phyloP scores from a whole-genome alignment of 768 basidiomycete genomes.

The Pleurotus tuoliensis region DNA sequence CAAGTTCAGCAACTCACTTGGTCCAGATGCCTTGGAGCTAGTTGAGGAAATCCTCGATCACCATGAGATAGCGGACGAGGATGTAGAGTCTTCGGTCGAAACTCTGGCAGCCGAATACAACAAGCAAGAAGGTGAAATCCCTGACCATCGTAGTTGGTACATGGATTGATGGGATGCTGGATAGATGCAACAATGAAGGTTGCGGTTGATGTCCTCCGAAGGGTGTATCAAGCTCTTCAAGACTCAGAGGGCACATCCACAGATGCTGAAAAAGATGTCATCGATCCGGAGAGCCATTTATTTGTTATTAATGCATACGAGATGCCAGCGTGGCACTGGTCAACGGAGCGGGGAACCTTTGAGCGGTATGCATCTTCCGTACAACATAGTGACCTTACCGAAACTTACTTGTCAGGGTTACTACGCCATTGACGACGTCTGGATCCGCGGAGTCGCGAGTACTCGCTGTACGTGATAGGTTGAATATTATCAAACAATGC shows the following conservation, averaged over 20 bases:
- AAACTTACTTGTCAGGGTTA: conserved; percentile 35
- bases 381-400: conserved; percentile 2
- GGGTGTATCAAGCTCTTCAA: conserved; percentile 75
- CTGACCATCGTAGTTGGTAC: not conserved
- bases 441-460: conserved; percentile 84
- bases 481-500: conserved; percentile 90
- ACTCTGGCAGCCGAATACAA: conserved; percentile 84
- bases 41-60: conserved; percentile 67
- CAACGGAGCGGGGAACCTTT: conserved; percentile 80
- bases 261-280: conserved; percentile 49
- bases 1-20: conserved; percentile 85
- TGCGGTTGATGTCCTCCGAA: conserved; percentile 56
- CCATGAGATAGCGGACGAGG: conserved; percentile 67
- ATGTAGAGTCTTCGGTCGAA: conserved; percentile 73
- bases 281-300: conserved; percentile 81
- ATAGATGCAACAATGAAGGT: conserved; percentile 83
- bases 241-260: conserved; percentile 48
- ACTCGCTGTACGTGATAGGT: conserved; percentile 73
- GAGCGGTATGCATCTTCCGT: conserved; percentile 57
- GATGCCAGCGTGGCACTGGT: conserved; percentile 95
- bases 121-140: conserved; percentile 70
- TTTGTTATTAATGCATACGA: conserved; percentile 88
- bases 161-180: not conserved
- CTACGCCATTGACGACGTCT: conserved; percentile 60
- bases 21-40: conserved; percentile 70